Conservation (phyloP, 2,329 filamentous ascomycete genomes). For the Metarhizium album region DNA sequence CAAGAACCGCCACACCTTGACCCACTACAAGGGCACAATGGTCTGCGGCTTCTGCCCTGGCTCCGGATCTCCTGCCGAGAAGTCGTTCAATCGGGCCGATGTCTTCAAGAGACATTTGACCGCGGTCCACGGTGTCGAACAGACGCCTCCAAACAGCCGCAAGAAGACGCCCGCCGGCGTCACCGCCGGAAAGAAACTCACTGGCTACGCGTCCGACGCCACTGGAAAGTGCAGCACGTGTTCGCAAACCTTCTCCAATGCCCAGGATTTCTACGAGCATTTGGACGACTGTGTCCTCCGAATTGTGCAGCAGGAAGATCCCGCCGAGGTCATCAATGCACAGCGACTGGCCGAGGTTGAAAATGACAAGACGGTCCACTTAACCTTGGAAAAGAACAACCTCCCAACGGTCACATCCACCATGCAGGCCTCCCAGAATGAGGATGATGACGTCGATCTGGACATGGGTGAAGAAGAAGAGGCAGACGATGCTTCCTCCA, state of each 20-base stretch:
- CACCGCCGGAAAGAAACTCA: slow-evolving; percentile 51
- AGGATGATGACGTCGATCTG: slow-evolving; percentile 44
- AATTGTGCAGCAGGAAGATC: slow-evolving; percentile 62
- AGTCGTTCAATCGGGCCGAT: slow-evolving; percentile 91
- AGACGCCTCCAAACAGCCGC: slow-evolving; percentile 82
- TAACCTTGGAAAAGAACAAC: slow-evolving; percentile 54
- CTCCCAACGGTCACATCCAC: slow-evolving; percentile 37
- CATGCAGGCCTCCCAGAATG: slow-evolving; percentile 25
- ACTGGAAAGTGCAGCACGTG: slow-evolving; percentile 96
- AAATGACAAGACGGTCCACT: slow-evolving; percentile 50
- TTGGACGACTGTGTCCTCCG: slow-evolving; percentile 66
- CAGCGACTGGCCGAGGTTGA: slow-evolving; percentile 55
- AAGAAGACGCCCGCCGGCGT: slow-evolving; percentile 46
- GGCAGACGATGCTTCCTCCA: slow-evolving; percentile 29
- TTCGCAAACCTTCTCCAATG: slow-evolving; percentile 78
- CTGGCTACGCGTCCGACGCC: slow-evolving; percentile 62
- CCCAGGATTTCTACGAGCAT: slow-evolving; percentile 98
- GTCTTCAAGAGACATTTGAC: slow-evolving; percentile 93
- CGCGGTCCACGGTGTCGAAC: slow-evolving; percentile 83
- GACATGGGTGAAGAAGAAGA: slow-evolving; percentile 45
- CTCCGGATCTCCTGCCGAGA: slow-evolving; percentile 78
- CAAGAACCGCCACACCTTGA: slow-evolving; percentile 88
- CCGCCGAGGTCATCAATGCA: slow-evolving; percentile 57
- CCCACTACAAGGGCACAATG: slow-evolving; percentile 96
- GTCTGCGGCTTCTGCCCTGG: slow-evolving; percentile 91